phyloP scores from a whole-genome alignment of 768 basidiomycete species.

The Phylloporus sp. region DNA sequence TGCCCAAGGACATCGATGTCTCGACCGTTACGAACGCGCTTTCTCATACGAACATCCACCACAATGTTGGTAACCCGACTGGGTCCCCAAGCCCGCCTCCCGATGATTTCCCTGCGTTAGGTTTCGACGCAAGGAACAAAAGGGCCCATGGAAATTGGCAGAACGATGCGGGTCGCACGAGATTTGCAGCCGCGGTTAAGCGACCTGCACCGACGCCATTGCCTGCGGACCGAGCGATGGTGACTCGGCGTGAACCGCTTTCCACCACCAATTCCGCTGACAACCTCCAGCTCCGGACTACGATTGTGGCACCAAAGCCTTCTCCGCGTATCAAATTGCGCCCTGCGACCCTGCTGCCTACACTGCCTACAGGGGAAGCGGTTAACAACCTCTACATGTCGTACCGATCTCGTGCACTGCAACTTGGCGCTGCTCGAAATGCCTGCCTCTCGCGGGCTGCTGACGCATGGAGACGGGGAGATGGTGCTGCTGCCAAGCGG shows the following conservation, averaged over 20 bases:
- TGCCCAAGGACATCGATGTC: conserved; percentile 84
- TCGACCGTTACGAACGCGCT: conserved; percentile 64
- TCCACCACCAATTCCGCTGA: conserved; percentile 50
- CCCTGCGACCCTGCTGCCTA: conserved; percentile 80
- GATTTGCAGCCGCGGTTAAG: conserved; percentile 91
- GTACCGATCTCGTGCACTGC: conserved; percentile 83
- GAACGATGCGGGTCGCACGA: conserved; percentile 81
- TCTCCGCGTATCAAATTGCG: conserved; percentile 85
- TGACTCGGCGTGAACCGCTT: conserved; percentile 54
- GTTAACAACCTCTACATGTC: conserved; percentile 82
- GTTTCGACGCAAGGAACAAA: conserved; percentile 44
- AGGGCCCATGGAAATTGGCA: conserved; percentile 42
- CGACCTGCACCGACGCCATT: conserved; percentile 40
- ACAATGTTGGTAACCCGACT: conserved; percentile 35
- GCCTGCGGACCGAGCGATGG: conserved; percentile 36
- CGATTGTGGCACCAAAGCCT: conserved; percentile 73
- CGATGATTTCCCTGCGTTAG: conserved; percentile 72
- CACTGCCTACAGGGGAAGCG: conserved; percentile 79
- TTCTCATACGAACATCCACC: conserved; percentile 59
- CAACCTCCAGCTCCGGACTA: conserved; percentile 57
- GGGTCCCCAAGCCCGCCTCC: conserved; percentile 30
- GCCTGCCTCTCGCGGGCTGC: conserved; percentile 93
- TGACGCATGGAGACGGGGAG: conserved; percentile 92
- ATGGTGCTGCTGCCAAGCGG: conserved; percentile 92
- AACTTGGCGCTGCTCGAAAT: conserved; percentile 91